These are phyloP conservation scores for Phytopythium delawarense DNA, from an alignment of 352 stramenopile species.

Conservation along the genomic window DNA sequence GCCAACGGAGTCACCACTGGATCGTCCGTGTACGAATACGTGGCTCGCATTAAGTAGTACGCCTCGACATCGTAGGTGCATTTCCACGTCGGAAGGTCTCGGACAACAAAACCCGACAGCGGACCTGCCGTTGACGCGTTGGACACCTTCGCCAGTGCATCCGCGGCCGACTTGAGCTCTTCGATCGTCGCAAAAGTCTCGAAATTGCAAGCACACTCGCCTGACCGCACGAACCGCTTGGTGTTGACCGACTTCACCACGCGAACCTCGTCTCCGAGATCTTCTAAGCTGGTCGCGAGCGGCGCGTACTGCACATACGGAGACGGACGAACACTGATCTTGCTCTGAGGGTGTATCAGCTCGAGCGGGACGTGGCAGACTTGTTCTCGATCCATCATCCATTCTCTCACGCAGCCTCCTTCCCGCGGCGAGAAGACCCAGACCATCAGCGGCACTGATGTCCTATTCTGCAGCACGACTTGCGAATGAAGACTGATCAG, in stretches of 20 bases:
- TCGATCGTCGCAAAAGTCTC: conserved; percentile 73
- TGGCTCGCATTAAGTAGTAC: conserved; percentile 84
- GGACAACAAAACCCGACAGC: conserved; percentile 76
- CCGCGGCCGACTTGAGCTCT: conserved; percentile 48
- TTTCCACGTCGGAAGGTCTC: conserved; percentile 82
- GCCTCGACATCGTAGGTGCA: conserved; percentile 87
- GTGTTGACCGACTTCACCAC: conserved; percentile 65
- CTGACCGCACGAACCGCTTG: conserved; percentile 78
- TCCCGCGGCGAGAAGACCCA: conserved; percentile 86
- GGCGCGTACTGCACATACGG: conserved; percentile 84
- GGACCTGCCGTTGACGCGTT: conserved; percentile 35
- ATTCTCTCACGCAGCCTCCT: conserved; percentile 68
- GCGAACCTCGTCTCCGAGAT: conserved; percentile 69
- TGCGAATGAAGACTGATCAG: conserved; percentile 86
- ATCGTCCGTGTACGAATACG: conserved; percentile 67
- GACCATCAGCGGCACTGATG: conserved; percentile 82
- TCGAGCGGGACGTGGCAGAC: conserved; percentile 79
- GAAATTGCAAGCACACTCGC: conserved; percentile 79
- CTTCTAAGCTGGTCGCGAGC: conserved; percentile 73
- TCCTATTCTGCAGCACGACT: conserved; percentile 84
- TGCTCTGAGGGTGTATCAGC: conserved; percentile 83
- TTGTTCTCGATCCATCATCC: conserved; percentile 83
- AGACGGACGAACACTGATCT: conserved; percentile 83
- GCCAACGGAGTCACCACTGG: conserved; percentile 9
- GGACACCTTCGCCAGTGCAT: conserved; percentile 27